Base-by-base conservation (phyloP, 1,284 basidiomycete species). In the Inonotus obliquus region DNA sequence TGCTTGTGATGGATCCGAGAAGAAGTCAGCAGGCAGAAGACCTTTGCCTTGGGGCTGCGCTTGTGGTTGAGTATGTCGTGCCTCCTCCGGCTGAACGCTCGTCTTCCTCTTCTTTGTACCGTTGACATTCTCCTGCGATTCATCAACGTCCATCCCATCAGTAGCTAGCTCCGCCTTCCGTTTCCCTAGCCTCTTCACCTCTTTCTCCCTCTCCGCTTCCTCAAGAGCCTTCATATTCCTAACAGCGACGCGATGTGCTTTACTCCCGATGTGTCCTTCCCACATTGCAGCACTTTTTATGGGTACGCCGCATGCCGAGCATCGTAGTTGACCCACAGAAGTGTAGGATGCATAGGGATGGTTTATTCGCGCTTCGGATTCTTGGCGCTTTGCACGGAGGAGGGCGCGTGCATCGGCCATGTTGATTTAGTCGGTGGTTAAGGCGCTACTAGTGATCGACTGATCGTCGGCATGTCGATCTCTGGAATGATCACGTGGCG, bases 261-360 rank as follows among this genome's bases (percentile, higher is more conserved):
- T 93, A 76, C 85, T 90, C 10, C 87, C 89, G n/a, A 92, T 71
- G 72, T 92, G 90, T 14, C 90, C 89, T 62, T 91, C 85, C 91
- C 91, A 94, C n/a, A 87, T 85, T 21, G 85, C 82, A 2, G 88
- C 81, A 67, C 89, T 82, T 69, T 92, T 93, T 62, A 94, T 77
- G 27, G 76, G 65, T 11, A 76, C 78, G 1, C 78, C 78, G 69
- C 91, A 94, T 35, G 84, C 81, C 1, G 76, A 69, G 67, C 91
- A 94, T 63, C 84, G 81, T 29, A 94, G 78, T 68, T 88, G 84
- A 35, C 87, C 87, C 19, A 75, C 72, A 5, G 81, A 65, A 9
- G 76, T 83, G 70, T 93, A 93, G 1, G 83, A 72, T 7, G 91
- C 91, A 54, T 85, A 78, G 4, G 89, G 87, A 67, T 93, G 91